A percentile compares a stretch with the other conserved stretches of the same genome.
Evolutionary conservation across 495 filamentous ascomycete genomes (phyloP).

Genomic region (Xanthoparmelia taractica): DNA sequence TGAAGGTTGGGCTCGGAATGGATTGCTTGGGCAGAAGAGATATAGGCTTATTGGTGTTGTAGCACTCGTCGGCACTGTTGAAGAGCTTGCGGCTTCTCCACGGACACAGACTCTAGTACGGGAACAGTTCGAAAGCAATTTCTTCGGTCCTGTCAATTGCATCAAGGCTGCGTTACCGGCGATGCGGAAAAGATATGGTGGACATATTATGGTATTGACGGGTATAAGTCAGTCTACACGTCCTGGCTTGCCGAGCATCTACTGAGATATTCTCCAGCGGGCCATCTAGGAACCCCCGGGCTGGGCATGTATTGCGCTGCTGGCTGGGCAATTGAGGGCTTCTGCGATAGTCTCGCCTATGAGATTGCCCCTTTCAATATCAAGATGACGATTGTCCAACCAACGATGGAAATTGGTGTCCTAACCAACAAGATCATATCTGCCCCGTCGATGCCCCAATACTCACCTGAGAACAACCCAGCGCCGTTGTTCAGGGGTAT

Average conservation of each 20-base stretch:
- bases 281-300: constrained; percentile 87
- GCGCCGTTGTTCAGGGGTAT: constrained; percentile 77
- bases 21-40: not conserved
- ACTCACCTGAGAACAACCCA: constrained; percentile 64
- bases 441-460: constrained; percentile 65
- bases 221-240: constrained; percentile 58
- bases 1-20: constrained; percentile 47
- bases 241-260: not conserved
- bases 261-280: constrained; percentile 40
- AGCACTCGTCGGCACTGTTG: constrained; percentile 86
- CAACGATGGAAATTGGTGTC: constrained; percentile 72
- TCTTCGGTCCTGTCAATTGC: constrained; percentile 88
- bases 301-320: constrained; percentile 85
- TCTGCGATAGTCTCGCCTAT: constrained; percentile 86
- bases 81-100: constrained; percentile 71
- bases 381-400: constrained; percentile 91
- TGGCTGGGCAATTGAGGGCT: constrained; percentile 95
- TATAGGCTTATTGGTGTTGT: constrained; percentile 17
- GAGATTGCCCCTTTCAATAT: constrained; percentile 97
- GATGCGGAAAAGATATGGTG: constrained; percentile 67
- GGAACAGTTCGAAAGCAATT: constrained; percentile 94
- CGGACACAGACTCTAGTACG: constrained; percentile 70
- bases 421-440: constrained; percentile 80
- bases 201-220: constrained; percentile 84
- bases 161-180: constrained; percentile 82